These are phyloP conservation scores for Sugiyamaella grinbergsii DNA, from an alignment of 1,139 yeast species.

Conservation along the genomic window DNA sequence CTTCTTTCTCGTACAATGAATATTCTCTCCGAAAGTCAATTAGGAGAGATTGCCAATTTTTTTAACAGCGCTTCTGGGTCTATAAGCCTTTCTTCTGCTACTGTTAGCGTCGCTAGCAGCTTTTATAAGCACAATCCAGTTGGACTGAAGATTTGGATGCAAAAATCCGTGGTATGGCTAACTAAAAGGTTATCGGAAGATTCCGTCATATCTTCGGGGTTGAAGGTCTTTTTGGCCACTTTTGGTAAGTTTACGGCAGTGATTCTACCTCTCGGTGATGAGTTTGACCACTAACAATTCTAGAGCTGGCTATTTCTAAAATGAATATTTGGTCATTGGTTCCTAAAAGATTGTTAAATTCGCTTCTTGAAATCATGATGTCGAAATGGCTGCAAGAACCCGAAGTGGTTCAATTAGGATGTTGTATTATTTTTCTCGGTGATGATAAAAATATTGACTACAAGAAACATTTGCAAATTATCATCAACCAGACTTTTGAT, in stretches of 20 bases:
- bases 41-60: background rate
- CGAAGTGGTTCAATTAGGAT: slow-evolving; percentile 50
- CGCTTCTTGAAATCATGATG: slow-evolving; percentile 69
- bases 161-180: slow-evolving; percentile 34
- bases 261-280: background rate
- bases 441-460: slow-evolving; percentile 48
- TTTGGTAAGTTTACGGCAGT: slow-evolving; percentile 25
- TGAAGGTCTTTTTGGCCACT: slow-evolving; percentile 20
- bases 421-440: slow-evolving; percentile 46
- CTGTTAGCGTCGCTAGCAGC: slow-evolving; percentile 5
- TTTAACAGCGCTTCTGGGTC: slow-evolving; percentile 12
- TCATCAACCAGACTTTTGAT: slow-evolving; percentile 50
- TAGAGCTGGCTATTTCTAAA: slow-evolving; percentile 9
- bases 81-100: slow-evolving; percentile 2
- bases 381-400: slow-evolving; percentile 52
- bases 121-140: slow-evolving; percentile 9
- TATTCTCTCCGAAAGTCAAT: slow-evolving; percentile 7
- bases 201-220: slow-evolving; percentile 20
- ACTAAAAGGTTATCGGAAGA: slow-evolving; percentile 36
- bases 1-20: slow-evolving; percentile 9
- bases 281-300: background rate
- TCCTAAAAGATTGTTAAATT: slow-evolving; percentile 54
- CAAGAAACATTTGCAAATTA: slow-evolving; percentile 62
- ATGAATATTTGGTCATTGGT: slow-evolving; percentile 51
- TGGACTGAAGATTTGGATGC: slow-evolving; percentile 23